phyloP scores from a whole-genome alignment of 2,329 filamentous ascomycete genomes.

The Penicillium fuscoglaucum region DNA sequence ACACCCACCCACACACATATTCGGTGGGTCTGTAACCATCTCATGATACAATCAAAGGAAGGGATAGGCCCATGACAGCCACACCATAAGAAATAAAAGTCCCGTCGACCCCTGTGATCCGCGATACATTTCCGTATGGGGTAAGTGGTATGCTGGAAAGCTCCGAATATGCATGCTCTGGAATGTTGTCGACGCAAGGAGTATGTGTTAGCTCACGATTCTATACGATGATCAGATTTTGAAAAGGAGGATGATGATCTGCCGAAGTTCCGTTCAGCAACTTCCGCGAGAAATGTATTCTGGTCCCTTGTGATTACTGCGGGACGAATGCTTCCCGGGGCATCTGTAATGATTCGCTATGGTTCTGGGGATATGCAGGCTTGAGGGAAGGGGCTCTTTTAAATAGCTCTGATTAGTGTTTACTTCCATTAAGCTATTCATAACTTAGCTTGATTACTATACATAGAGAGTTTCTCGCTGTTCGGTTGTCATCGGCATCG shows the following conservation, averaged over 20 bases:
- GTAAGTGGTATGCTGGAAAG: slow-evolving; percentile 15
- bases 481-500: slow-evolving; percentile 1
- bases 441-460: background rate
- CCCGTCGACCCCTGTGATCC: slow-evolving; percentile 1
- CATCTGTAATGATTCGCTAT: background rate
- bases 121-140: slow-evolving; percentile 3
- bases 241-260: background rate
- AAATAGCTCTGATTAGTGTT: background rate
- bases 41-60: slow-evolving; percentile 1
- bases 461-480: background rate
- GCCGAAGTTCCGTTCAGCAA: background rate
- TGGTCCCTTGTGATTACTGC: background rate
- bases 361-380: background rate
- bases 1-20: background rate
- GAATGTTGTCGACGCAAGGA: slow-evolving; percentile 9
- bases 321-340: background rate
- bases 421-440: background rate
- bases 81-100: background rate
- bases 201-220: background rate
- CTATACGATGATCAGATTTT: background rate
- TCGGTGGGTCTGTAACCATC: background rate
- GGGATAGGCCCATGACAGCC: background rate
- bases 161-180: slow-evolving; percentile 10
- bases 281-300: background rate
- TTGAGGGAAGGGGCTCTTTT: background rate